Evolutionary conservation across 2,329 filamentous ascomycete species (phyloP).

Genomic region (Colletotrichum trifolii): DNA sequence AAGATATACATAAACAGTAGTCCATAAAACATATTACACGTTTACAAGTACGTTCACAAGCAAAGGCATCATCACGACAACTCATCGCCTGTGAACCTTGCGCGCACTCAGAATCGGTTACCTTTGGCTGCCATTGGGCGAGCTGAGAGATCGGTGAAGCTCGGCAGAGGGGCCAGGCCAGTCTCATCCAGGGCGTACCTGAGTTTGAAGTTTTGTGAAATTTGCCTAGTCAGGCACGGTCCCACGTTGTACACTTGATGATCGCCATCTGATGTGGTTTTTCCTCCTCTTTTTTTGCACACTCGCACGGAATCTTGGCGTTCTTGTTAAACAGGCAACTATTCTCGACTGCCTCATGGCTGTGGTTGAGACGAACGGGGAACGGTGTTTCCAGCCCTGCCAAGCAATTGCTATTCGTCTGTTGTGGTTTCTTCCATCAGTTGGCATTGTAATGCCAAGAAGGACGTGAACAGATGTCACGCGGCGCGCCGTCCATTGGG

Average conservation of each 20-base stretch:
- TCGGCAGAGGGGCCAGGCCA: background rate
- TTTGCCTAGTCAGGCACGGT: slow-evolving; percentile 16
- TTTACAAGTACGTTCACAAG: slow-evolving; percentile 1
- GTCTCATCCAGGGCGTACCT: slow-evolving; percentile 15
- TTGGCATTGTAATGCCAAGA: slow-evolving; percentile 10
- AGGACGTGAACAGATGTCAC: slow-evolving; percentile 1
- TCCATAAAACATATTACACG: slow-evolving; percentile 10
- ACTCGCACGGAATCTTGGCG: slow-evolving; percentile 3
- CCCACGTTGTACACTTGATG: slow-evolving; percentile 9
- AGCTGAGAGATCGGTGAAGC: background rate
- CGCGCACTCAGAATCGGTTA: slow-evolving; percentile 8
- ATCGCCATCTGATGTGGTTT: slow-evolving; percentile 23
- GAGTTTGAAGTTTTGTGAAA: background rate
- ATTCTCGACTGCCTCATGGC: background rate
- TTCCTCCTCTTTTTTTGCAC: background rate
- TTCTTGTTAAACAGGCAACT: slow-evolving; percentile 5
- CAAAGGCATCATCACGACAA: background rate
- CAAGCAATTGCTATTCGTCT: slow-evolving; percentile 9
- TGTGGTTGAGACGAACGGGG: slow-evolving; percentile 13
- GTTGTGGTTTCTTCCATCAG: slow-evolving; percentile 6
- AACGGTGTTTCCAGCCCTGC: background rate
- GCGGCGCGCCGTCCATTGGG: background rate
- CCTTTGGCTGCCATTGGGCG: background rate
- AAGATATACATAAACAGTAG: slow-evolving; percentile 8
- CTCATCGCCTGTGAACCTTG: background rate